A percentile compares a stretch with the other conserved stretches of the same genome.
phyloP scores from a whole-genome alignment of 78 protist species.

The Speleostelium caveatum region DNA sequence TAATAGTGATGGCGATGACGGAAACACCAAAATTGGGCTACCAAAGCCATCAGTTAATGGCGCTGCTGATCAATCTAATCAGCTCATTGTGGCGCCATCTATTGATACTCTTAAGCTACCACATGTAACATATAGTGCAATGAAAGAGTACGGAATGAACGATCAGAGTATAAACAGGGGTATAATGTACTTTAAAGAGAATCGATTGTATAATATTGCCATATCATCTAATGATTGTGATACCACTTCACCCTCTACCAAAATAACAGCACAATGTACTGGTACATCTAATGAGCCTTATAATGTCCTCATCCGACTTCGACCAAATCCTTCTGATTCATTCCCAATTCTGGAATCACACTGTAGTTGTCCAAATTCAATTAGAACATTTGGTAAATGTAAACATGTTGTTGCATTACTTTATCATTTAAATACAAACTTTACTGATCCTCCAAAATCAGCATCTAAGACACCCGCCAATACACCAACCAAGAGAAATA shows the following conservation, averaged over 20 bases:
- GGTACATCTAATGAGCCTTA: conserved; percentile 48
- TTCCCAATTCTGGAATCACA: conserved; percentile 41
- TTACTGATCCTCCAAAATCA: not conserved
- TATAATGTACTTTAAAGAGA: conserved; percentile 18
- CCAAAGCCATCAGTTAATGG: not conserved
- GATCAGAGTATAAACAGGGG: conserved; percentile 22
- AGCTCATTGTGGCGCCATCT: not conserved
- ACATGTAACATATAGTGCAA: not conserved
- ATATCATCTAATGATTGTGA: not conserved
- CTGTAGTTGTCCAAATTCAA: conserved; percentile 36
- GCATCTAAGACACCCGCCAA: not conserved
- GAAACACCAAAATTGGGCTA: not conserved
- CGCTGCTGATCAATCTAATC: not conserved
- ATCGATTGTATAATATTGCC: conserved; percentile 12
- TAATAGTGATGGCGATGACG: not conserved
- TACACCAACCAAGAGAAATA: not conserved
- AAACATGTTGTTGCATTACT: conserved; percentile 46
- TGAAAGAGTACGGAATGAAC: conserved; percentile 46
- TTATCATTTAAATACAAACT: conserved; percentile 1
- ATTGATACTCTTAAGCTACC: not conserved
- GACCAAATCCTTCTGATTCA: not conserved
- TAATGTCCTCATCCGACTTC: not conserved
- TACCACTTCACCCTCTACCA: conserved; percentile 4
- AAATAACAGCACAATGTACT: not conserved
- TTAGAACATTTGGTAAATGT: conserved; percentile 56